These are phyloP conservation scores for Physcomitrellopsis africana DNA, from an alignment of 225 moss, liverwort and hornwort species.

Conservation along the genomic window DNA sequence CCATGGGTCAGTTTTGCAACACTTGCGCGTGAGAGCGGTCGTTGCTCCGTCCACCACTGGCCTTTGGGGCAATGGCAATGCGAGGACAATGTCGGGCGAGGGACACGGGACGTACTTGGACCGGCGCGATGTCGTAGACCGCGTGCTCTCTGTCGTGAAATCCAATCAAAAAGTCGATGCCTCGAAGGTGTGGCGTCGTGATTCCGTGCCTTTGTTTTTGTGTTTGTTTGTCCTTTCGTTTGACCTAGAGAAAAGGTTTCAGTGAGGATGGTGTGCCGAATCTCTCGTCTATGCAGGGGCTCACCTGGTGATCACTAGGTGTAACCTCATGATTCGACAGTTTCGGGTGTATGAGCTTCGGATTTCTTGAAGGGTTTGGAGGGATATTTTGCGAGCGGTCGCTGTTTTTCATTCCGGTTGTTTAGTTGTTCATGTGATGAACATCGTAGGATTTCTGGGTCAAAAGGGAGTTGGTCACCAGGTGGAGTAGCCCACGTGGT, in stretches of 20 bases:
- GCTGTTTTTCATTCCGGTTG: not conserved
- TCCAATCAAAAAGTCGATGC: slow-evolving; percentile 81
- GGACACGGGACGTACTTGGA: slow-evolving; percentile 73
- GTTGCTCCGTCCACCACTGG: not conserved
- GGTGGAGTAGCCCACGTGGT: not conserved
- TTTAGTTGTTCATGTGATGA: not conserved
- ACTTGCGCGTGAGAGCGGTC: slow-evolving; percentile 53
- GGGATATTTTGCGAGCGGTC: not conserved
- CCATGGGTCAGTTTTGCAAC: slow-evolving; percentile 58
- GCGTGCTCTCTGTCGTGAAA: slow-evolving; percentile 77
- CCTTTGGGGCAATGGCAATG: slow-evolving; percentile 29
- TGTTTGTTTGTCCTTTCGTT: not conserved
- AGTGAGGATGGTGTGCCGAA: not conserved
- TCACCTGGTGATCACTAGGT: too few relatives aligned
- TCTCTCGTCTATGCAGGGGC: too few relatives aligned
- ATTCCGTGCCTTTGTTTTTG: not conserved
- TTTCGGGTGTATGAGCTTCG: not conserved
- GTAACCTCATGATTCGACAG: too few relatives aligned
- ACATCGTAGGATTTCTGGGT: not conserved
- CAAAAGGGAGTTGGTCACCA: not conserved
- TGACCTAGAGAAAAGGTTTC: not conserved
- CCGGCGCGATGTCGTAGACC: slow-evolving; percentile 69
- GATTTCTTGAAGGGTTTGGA: not conserved
- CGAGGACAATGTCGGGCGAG: slow-evolving; percentile 57
- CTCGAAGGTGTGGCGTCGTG: slow-evolving; percentile 54